phyloP scores from a whole-genome alignment of 495 filamentous ascomycete species.

The Tetracladium setigerum region DNA sequence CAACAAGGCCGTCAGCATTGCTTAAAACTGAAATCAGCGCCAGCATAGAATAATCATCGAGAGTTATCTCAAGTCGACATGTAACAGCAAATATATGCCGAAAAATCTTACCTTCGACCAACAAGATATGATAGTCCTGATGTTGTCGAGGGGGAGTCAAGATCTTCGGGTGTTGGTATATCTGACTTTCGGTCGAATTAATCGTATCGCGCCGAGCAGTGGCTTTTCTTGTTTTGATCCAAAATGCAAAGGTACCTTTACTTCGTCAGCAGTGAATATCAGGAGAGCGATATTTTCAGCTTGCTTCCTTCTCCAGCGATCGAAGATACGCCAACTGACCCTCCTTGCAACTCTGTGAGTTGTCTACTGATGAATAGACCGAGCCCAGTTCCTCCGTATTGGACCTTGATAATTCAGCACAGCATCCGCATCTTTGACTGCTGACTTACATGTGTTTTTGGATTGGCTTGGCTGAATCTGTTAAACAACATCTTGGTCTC shows the following conservation, averaged over 20 bases:
- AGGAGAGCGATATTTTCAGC: no score
- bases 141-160: constrained; percentile 10
- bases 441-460: constrained; percentile 54
- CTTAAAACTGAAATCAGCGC: constrained; percentile 41
- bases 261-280: not conserved
- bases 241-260: constrained; percentile 63
- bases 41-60: not conserved
- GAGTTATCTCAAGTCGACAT: no score
- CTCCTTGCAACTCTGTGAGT: constrained; percentile 67
- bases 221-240: constrained; percentile 40
- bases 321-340: constrained; percentile 65
- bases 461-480: constrained; percentile 69
- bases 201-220: not conserved
- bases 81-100: no score
- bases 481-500: constrained; percentile 65
- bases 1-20: no score
- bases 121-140: constrained; percentile 18
- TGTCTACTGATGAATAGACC: constrained; percentile 70
- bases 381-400: constrained; percentile 70
- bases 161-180: not conserved
- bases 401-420: no score
- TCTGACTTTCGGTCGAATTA: no score
- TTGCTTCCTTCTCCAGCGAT: constrained; percentile 56
- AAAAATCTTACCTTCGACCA: no score
- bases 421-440: not conserved